Base-by-base conservation (phyloP, 345 rosid species). In the Psidium friedrichsthalianum region DNA sequence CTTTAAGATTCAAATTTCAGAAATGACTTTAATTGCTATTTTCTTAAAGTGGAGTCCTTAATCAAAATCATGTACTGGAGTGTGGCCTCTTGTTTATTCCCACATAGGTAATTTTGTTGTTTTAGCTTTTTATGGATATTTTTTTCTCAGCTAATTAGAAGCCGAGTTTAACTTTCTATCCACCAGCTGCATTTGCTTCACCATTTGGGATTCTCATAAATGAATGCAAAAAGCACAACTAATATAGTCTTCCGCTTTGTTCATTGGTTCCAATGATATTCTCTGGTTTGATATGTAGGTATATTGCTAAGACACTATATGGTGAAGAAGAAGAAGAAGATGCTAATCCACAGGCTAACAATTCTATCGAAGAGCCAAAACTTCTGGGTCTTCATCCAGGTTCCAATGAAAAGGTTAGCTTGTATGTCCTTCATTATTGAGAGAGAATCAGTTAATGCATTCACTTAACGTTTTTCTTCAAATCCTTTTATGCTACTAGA, bases 221-320 rank as follows among this genome's bases (percentile, higher is more conserved):
- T 69, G 78, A 69, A 69, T 69, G 80, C 47, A 69, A 69, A 36
- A 36, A 18, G 80, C 80, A 69, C 47, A 69, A 18, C 47, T 32
- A 69, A 36, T 76, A 61, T 83, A 69, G 82, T 74, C 56, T 87
- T 80, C 57, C 78, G 81, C 58, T 49, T 49, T 56, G 84, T 74
- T 83, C 84, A 83, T 55, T 83, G 54, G 24, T 83, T 29, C 36
- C 53, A 82, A 59, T 16, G n/a, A 32, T 15, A 56, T 53, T 12
- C n/a, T 18, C n/a, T 29, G 40, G 27, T 15, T 84, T 44, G 24
- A 82, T 74, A 49, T 84, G 85, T 89, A 96, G 99, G 90, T 97
- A 95, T 88, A 91, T 96, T 91, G 98, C 99, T n/a, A 95, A 92
- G 93, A 94, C 92, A 2, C 89, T 95, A 83, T 94, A 93, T 84